Percentiles rank a stretch among this genome's conserved stretches.
Conservation (phyloP, 2,329 filamentous ascomycete species). For the Blastomyces emzantsi region DNA sequence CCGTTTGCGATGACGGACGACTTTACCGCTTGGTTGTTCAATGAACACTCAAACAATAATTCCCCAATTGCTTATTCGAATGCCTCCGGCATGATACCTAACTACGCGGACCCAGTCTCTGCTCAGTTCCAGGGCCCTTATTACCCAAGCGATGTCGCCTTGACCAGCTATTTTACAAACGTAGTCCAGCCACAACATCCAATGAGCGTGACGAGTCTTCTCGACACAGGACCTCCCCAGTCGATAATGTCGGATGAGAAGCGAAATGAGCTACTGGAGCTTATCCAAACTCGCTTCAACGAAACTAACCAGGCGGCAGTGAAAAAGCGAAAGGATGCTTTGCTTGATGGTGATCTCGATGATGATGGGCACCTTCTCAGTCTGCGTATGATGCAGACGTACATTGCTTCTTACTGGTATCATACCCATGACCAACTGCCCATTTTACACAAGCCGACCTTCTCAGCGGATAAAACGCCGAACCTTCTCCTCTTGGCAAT, state of each 20-base stretch:
- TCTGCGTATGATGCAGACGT: conserved; percentile 89
- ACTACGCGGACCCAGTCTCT: conserved; percentile 34
- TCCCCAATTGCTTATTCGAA: conserved; percentile 44
- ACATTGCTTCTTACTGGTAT: conserved; percentile 87
- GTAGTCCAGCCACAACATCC: conserved; percentile 58
- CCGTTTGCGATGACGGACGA: conserved; percentile 83
- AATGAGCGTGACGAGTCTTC: conserved; percentile 80
- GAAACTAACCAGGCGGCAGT: conserved; percentile 67
- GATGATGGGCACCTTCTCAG: conserved; percentile 58
- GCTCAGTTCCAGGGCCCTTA: conserved; percentile 43
- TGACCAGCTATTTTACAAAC: conserved; percentile 41
- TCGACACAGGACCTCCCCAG: conserved; percentile 72
- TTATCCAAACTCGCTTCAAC: conserved; percentile 73
- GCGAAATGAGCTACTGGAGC: conserved; percentile 69
- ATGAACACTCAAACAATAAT: conserved; percentile 51
- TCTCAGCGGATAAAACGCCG: conserved; percentile 76
- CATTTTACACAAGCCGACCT: conserved; percentile 90
- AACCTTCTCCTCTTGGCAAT: conserved; percentile 78
- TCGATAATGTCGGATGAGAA: conserved; percentile 79
- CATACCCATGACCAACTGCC: conserved; percentile 92
- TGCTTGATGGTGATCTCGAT: conserved; percentile 69
- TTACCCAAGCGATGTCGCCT: conserved; percentile 42
- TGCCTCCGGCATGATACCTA: conserved; percentile 33
- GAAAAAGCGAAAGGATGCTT: conserved; percentile 63
- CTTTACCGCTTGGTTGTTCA: conserved; percentile 78